Percentiles rank a stretch among this genome's conserved stretches.
Evolutionary conservation across 495 filamentous ascomycete species (phyloP).

Genomic region (Coniosporium apollinis): DNA sequence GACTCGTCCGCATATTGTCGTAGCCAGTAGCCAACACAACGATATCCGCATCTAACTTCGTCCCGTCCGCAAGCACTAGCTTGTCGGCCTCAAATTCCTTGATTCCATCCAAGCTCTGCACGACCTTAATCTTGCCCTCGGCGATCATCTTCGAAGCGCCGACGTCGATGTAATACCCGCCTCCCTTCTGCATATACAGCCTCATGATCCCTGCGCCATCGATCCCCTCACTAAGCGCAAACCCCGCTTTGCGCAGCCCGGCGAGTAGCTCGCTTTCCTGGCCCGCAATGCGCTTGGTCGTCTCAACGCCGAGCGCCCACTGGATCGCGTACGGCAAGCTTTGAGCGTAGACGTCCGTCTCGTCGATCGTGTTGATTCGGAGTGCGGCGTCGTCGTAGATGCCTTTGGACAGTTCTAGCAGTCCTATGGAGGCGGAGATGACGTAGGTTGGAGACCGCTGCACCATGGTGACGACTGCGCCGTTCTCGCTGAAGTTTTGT

Average conservation of each 20-base stretch:
- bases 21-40: conserved; percentile 77
- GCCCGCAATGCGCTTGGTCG: conserved; percentile 30
- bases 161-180: conserved; percentile 39
- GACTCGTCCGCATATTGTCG: conserved; percentile 54
- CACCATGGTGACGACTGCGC: conserved; percentile 70
- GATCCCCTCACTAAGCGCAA: conserved; percentile 50
- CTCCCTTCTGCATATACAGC: conserved; percentile 40
- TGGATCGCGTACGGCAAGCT: conserved; percentile 39
- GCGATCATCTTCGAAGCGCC: conserved; percentile 55
- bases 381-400: conserved; percentile 40
- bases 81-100: conserved; percentile 40
- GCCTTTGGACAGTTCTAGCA: conserved; percentile 35
- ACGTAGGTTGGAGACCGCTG: conserved; percentile 65
- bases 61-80: conserved; percentile 49
- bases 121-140: conserved; percentile 61
- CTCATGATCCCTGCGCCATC: conserved; percentile 46
- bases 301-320: conserved; percentile 36
- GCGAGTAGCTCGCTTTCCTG: conserved; percentile 38
- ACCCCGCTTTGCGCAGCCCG: conserved; percentile 49
- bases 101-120: conserved; percentile 48
- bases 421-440: conserved; percentile 37
- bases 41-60: conserved; percentile 54
- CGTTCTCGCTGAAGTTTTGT: conserved; percentile 66
- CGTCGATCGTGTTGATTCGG: conserved; percentile 25
- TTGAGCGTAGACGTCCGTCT: conserved; percentile 43